Percentiles rank a stretch among this genome's conserved stretches.
Evolutionary conservation across 306 rosid species (phyloP).

Genomic region (Trifolium repens): DNA sequence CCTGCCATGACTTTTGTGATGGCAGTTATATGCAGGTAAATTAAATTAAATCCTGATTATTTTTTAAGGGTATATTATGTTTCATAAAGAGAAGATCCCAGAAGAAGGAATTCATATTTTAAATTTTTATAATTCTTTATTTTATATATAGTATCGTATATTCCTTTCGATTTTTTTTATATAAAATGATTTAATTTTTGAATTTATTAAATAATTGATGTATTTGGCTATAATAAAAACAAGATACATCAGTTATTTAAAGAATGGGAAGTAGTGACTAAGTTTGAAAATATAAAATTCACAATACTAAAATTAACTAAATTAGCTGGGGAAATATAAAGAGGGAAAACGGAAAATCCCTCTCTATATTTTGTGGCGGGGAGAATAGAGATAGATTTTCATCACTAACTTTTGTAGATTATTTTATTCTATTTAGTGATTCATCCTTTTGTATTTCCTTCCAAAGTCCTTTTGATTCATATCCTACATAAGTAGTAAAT

Average conservation of each 20-base stretch:
- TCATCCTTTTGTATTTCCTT: background rate
- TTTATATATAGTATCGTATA: too few species aligned
- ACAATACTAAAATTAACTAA: too few species aligned
- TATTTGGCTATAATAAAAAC: too few species aligned
- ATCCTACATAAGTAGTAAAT: background rate
- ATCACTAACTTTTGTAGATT: background rate
- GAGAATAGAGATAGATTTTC: background rate
- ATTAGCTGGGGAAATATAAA: too few species aligned
- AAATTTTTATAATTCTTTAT: background rate
- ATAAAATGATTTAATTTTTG: too few species aligned
- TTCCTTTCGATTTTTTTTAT: too few species aligned
- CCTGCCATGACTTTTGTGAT: conserved; percentile 98
- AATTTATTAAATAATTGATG: too few species aligned
- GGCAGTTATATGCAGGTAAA: conserved; percentile 80
- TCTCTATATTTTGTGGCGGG: too few species aligned
- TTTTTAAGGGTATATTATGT: background rate
- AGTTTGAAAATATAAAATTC: too few species aligned
- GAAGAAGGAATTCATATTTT: background rate
- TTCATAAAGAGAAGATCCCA: background rate
- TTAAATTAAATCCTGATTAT: background rate
- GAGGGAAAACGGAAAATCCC: too few species aligned
- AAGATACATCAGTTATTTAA: too few species aligned
- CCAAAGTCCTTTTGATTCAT: background rate
- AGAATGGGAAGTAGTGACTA: too few species aligned
- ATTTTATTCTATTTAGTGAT: background rate